phyloP scores from a whole-genome alignment of 768 basidiomycete genomes.

The Hericium alpestre region DNA sequence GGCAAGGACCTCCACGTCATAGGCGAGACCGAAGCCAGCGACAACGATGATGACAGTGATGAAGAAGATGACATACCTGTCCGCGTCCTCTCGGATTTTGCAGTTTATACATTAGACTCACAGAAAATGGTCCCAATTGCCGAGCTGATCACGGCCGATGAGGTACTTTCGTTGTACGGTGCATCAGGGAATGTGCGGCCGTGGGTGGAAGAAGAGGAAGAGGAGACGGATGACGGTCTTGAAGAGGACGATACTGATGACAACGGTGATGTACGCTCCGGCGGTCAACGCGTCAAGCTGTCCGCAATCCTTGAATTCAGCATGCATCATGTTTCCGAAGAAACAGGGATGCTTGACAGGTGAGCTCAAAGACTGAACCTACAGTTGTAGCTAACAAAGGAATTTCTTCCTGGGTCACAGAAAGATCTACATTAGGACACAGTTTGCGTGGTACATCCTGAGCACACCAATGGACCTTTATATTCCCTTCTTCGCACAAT shows the following conservation, averaged over 20 bases:
- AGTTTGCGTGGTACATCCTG: constrained; percentile 63
- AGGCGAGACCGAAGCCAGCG: constrained; percentile 29
- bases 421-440: constrained; percentile 53
- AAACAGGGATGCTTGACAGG: constrained; percentile 31
- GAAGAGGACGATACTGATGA: background rate
- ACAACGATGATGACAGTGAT: constrained; percentile 7
- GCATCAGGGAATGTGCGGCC: constrained; percentile 29
- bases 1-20: constrained; percentile 30
- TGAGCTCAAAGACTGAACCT: constrained; percentile 17
- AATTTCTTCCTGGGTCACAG: constrained; percentile 21
- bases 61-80: constrained; percentile 38
- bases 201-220: constrained; percentile 19
- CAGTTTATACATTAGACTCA: constrained; percentile 34
- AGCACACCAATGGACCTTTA: constrained; percentile 38
- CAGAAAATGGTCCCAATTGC: constrained; percentile 30
- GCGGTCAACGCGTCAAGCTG: constrained; percentile 16
- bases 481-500: constrained; percentile 29
- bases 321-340: constrained; percentile 30
- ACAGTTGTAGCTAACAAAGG: background rate
- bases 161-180: constrained; percentile 16
- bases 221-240: constrained; percentile 12
- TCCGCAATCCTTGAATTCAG: constrained; percentile 37
- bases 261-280: constrained; percentile 8
- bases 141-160: constrained; percentile 23
- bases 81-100: constrained; percentile 43